Conservation (phyloP, 768 basidiomycete species). For the Mycena vitilis region DNA sequence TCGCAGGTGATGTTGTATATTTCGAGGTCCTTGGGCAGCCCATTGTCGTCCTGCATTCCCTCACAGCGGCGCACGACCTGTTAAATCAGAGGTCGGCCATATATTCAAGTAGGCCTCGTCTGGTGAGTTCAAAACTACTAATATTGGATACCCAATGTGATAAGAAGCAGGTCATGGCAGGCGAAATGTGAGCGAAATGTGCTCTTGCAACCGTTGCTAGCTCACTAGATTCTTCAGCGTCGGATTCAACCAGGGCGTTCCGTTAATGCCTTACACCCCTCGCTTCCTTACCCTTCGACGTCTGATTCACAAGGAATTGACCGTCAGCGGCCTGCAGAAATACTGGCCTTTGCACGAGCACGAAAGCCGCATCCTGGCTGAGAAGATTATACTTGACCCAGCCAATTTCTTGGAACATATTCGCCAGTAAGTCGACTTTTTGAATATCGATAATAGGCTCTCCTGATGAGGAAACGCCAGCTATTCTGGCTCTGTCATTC, state of each 20-base stretch:
- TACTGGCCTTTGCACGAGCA: constrained; percentile 29
- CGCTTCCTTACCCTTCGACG: constrained; percentile 16
- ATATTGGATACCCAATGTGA: background rate
- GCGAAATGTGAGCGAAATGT: constrained; percentile 13
- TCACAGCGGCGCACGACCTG: constrained; percentile 11
- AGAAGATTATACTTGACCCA: constrained; percentile 10
- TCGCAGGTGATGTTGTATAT: constrained; percentile 20
- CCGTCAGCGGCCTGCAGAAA: constrained; percentile 3
- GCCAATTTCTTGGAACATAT: constrained; percentile 10
- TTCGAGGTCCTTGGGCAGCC: constrained; percentile 16
- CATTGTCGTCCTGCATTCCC: constrained; percentile 11
- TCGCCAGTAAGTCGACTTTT: constrained; percentile 3
- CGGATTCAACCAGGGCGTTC: constrained; percentile 2
- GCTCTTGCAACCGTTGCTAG: too few relatives aligned
- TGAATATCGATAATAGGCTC: fast-evolving
- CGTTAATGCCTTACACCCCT: constrained; percentile 14
- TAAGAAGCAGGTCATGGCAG: constrained; percentile 17
- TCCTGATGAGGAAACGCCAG: constrained; percentile 2
- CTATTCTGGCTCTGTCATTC: constrained; percentile 35
- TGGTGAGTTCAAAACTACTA: background rate
- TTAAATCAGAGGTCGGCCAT: constrained; percentile 7
- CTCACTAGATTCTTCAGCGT: background rate
- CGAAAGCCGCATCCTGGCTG: constrained; percentile 21
- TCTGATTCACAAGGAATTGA: constrained; percentile 22
- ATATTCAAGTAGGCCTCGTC: constrained; percentile 16